Base-by-base conservation (phyloP, 306 rosid genomes). In the Biancaea sappan region DNA sequence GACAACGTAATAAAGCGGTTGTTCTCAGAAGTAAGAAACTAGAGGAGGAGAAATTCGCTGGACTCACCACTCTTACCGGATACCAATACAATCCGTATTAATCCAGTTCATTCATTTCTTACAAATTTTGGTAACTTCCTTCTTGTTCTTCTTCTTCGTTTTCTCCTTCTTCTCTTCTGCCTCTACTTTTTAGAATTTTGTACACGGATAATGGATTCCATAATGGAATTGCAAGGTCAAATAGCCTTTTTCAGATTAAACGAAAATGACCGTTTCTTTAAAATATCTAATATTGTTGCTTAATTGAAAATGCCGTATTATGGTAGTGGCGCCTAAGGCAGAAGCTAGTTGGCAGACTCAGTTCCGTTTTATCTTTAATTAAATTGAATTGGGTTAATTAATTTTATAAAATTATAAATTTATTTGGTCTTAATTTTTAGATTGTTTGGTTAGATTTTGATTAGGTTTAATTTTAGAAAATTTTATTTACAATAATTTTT, bases 41-140 rank as follows among this genome's bases (percentile, higher is more conserved):
- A 71, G 84, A 72, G 87, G 87, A 74, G 60, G 86, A 72, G 73
- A 80, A 78, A 77, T 84, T 84, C 73, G 78, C 76, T 75, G 82
- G 82, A 75, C 79, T 40, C 37, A 70, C 81, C 69, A 81, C 43
- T 41, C 37, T 79, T 72, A 79, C 88, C 84, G 83, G 76, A 25
- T 75, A 83, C 89, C 88, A 70, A 58, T 71, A 14, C 56, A 65
- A 38, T 51, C 83, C 74, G 76, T 78, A 34, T 69, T 77, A 21
- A 26, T 28, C 50, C 0, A 1, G n/a, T 10, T 50, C 40, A 57
- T 41, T 56, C 9, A 66, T 76, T 21, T 13, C 35, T 40, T 4
- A 11, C 18, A 63, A 22, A 4, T 44, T 8, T 22, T 2, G 8
- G 2, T 10, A 14, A 0, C 48, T 51, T 52, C 29, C 2, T 8